Evolutionary conservation across 2,329 filamentous ascomycete species (phyloP).

Genomic region (Drechslerella dactyloides): DNA sequence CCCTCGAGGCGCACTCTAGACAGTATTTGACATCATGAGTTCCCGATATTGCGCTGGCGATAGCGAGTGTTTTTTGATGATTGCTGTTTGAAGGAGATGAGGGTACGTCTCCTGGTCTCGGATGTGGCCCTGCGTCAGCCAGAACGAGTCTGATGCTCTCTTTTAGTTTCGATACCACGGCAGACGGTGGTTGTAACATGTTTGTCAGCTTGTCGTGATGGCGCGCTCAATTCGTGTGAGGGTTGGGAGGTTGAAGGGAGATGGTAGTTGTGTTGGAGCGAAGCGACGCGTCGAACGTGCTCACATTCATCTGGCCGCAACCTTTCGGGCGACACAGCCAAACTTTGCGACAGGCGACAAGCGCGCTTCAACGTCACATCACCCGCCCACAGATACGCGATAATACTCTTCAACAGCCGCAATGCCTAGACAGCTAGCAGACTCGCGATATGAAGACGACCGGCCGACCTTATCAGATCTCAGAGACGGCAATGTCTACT

Average conservation of each 20-base stretch:
- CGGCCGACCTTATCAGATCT: slow-evolving; percentile 72
- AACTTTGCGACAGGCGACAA: neutral
- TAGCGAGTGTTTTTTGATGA: slow-evolving; percentile 11
- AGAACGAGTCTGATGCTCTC: neutral
- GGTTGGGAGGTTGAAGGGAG: neutral
- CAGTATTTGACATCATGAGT: slow-evolving; percentile 31
- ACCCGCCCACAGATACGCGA: neutral
- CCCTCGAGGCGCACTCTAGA: slow-evolving; percentile 41
- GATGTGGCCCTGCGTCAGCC: neutral
- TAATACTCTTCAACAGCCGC: neutral
- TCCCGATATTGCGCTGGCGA: slow-evolving; percentile 8
- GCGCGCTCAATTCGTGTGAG: neutral
- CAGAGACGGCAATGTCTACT: slow-evolving; percentile 74
- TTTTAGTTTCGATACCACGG: neutral
- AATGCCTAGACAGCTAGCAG: slow-evolving; percentile 16
- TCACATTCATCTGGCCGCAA: neutral
- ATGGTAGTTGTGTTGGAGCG: neutral
- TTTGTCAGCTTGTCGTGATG: neutral
- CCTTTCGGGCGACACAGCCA: neutral
- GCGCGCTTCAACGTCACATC: neutral
- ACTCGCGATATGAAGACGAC: slow-evolving; percentile 58
- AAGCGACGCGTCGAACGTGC: neutral
- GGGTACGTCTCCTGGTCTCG: neutral
- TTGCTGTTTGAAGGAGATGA: neutral
- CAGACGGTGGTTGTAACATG: neutral